Evolutionary conservation across 768 basidiomycete species (phyloP), one percentile per base, ranked within the genome.

Genomic region (Leucocoprinus leucothites): DNA sequence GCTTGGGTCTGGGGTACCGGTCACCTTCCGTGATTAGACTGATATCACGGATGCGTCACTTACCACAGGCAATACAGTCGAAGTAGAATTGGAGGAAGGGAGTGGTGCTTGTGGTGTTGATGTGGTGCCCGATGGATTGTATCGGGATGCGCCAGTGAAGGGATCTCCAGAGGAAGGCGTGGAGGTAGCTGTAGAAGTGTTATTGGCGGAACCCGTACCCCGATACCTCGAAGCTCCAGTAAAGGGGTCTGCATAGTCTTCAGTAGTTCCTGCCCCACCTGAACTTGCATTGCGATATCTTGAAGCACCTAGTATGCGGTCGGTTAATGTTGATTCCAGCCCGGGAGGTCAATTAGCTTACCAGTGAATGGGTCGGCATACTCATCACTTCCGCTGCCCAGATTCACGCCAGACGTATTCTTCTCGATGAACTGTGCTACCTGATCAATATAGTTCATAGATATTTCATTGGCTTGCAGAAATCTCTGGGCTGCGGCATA

Each of bases 341-440:
- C 9, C 38, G 13, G 26, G 2, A 58, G 51, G 45, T 48, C 38
- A 51, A 9, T 36, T 8, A 13, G 50, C 67, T 58, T 66, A 81
- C 95, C 96, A 58, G 96, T 98, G 69, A 81, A 98, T 4, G 96
- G 96, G 66, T 98, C 96, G 19, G 86, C 81, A 64, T 79, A 92
- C 46, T 85, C 80, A 47, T 76, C 79, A 42, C 67, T 73, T n/a
- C 75, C 72, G 2, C 74, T 65, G 38, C 87, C 87, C 9, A 98
- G 71, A 51, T 77, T 85, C 19, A 91, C 85, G 1, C 91, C 91
- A 3, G 79, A 73, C 0, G 94, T 90, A 60, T 94, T 97, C 70
- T 89, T 89, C 70, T 97, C 90, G 51, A 99, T 98, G 70, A 98
- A 98, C 52, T 78, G 76, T 25, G 91, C 95, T 13, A 99, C 89